These are phyloP conservation scores for Suillus placidus DNA, from an alignment of 768 basidiomycete genomes.

Conservation along the genomic window DNA sequence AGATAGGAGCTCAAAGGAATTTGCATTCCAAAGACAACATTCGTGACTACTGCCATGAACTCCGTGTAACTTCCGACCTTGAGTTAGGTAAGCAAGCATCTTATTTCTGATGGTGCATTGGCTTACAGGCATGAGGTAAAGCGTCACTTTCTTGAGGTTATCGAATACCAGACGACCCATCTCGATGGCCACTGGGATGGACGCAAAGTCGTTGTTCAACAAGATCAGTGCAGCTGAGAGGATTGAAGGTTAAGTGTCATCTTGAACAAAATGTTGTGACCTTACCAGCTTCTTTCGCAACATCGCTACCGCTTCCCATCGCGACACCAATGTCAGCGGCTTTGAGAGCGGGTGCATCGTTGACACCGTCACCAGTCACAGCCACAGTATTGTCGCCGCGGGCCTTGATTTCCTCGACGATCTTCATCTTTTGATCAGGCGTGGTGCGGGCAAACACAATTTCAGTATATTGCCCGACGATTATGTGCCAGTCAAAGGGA, in stretches of 20 bases:
- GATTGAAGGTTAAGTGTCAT: background rate
- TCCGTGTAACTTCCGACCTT: conserved; percentile 62
- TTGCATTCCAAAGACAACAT: conserved; percentile 62
- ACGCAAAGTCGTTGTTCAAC: conserved; percentile 60
- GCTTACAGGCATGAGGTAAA: conserved; percentile 48
- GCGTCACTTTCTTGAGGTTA: conserved; percentile 55
- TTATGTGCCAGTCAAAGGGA: conserved; percentile 41
- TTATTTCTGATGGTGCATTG: conserved; percentile 1
- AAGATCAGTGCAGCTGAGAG: conserved; percentile 47
- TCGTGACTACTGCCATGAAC: conserved; percentile 56
- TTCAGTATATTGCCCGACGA: conserved; percentile 41
- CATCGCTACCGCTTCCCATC: conserved; percentile 51
- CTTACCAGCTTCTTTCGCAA: conserved; percentile 58
- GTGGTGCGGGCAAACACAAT: conserved; percentile 58
- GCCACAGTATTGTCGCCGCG: conserved; percentile 53
- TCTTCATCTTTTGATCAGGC: conserved; percentile 59
- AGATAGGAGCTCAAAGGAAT: conserved; percentile 56
- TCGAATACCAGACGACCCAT: conserved; percentile 63
- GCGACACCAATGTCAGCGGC: conserved; percentile 59
- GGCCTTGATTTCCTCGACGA: conserved; percentile 54
- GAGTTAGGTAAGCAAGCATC: conserved; percentile 1
- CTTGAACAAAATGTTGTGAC: background rate
- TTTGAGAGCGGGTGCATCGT: conserved; percentile 54
- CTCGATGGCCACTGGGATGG: conserved; percentile 59
- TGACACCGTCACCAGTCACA: conserved; percentile 60